Evolutionary conservation across 192 early-diverging fungal species (phyloP).

Genomic region (Podila horticola): DNA sequence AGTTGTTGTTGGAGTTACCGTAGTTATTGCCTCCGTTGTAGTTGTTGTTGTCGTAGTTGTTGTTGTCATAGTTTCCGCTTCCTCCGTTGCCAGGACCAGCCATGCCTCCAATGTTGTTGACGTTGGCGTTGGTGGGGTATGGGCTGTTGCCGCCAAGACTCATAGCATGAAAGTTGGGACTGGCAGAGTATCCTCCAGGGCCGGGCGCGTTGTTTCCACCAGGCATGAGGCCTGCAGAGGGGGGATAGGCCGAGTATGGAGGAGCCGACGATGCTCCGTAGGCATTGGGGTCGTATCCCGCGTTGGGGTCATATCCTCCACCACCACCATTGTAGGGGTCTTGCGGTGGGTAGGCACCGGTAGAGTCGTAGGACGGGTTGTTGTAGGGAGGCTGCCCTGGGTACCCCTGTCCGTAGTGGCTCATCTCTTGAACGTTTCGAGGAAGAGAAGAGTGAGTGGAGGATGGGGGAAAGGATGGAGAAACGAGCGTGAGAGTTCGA

Average conservation of each 20-base stretch:
- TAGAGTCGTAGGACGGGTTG: conserved; percentile 2
- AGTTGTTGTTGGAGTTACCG: conserved; percentile 3
- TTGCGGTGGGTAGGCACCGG: conserved; percentile 13
- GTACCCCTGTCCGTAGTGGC: conserved; percentile 21
- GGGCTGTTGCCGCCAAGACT: conserved; percentile 2
- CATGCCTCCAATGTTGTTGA: conserved; percentile 6
- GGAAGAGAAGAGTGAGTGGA: background rate
- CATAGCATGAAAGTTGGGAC: conserved; percentile 3
- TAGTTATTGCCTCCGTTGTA: conserved; percentile 1
- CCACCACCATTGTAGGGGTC: background rate
- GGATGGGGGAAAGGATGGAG: background rate
- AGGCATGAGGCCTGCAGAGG: background rate
- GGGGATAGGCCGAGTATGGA: conserved; percentile 21
- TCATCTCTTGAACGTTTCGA: background rate
- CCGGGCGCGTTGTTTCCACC: background rate
- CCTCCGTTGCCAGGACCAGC: background rate
- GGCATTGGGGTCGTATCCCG: conserved; percentile 15
- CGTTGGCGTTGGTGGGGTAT: conserved; percentile 11
- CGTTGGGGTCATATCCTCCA: background rate
- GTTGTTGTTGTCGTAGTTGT: background rate
- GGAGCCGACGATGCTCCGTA: conserved; percentile 10
- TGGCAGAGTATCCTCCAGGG: conserved; percentile 9
- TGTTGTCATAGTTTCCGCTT: background rate
- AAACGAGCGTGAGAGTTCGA: background rate
- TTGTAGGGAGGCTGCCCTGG: background rate